Evolutionary conservation across 108 stramenopile genomes (phyloP).

Genomic region (Skeletonema marinoi): DNA sequence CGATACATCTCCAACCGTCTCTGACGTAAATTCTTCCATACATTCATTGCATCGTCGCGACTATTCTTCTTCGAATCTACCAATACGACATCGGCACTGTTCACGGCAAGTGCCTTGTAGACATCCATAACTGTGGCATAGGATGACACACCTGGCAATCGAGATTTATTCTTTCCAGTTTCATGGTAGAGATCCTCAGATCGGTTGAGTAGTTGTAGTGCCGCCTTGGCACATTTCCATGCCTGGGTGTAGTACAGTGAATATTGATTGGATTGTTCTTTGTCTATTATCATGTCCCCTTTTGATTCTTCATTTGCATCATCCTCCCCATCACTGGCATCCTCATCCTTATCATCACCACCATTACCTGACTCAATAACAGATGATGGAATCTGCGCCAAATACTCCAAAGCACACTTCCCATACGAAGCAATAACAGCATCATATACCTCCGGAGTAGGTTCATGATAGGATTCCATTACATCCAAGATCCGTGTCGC

Average conservation of each 20-base stretch:
- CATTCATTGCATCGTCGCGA: conserved; percentile 36
- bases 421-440: conserved; percentile 29
- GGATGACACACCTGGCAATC: conserved; percentile 30
- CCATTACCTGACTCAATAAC: too few species aligned
- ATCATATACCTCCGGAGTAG: conserved; percentile 18
- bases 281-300: not conserved
- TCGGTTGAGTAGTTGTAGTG: conserved; percentile 28
- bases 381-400: not conserved
- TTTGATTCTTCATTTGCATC: not conserved
- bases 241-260: not conserved
- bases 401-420: conserved; percentile 22
- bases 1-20: conserved; percentile 28
- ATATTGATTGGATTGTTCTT: conserved; percentile 7
- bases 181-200: conserved; percentile 41
- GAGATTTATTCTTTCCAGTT: conserved; percentile 16
- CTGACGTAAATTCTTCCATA: conserved; percentile 16
- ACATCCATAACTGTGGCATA: conserved; percentile 40
- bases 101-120: conserved; percentile 35
- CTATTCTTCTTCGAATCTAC: conserved; percentile 17
- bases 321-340: not conserved
- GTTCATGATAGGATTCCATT: conserved; percentile 40
- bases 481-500: conserved; percentile 30
- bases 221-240: conserved; percentile 35
- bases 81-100: not conserved
- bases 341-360: not conserved